phyloP scores from a whole-genome alignment of 306 rosid genomes.

The Casuarina glauca region DNA sequence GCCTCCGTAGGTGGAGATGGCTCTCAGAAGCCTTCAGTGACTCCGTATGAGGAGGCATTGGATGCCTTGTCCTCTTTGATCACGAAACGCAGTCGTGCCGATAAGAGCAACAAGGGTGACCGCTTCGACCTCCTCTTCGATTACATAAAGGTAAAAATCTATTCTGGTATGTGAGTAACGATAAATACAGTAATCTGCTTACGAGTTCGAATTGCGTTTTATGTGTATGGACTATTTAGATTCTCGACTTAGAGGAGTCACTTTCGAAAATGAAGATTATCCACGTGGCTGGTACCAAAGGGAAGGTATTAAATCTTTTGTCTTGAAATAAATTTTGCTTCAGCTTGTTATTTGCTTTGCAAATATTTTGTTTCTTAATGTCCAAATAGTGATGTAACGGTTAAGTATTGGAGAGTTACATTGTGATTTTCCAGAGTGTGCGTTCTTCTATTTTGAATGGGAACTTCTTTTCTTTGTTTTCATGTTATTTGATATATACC shows the following conservation, averaged over 20 bases:
- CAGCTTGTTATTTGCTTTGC: background rate
- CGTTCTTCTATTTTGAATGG: background rate
- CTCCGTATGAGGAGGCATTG: slow-evolving; percentile 76
- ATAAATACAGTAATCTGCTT: slow-evolving; percentile 13
- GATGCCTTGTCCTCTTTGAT: slow-evolving; percentile 81
- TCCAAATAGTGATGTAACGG: background rate
- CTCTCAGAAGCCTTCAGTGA: slow-evolving; percentile 33
- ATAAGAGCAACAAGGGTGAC: slow-evolving; percentile 68
- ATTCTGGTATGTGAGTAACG: slow-evolving; percentile 16
- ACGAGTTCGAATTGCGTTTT: background rate
- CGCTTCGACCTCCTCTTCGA: slow-evolving; percentile 62
- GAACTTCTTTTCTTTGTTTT: background rate
- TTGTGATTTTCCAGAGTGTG: background rate
- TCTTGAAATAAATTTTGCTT: background rate
- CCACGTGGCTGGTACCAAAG: slow-evolving; percentile 98
- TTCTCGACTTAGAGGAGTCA: slow-evolving; percentile 83
- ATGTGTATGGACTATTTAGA: slow-evolving; percentile 35
- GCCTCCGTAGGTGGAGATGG: slow-evolving; percentile 40
- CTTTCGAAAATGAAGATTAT: slow-evolving; percentile 79
- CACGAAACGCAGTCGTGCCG: slow-evolving; percentile 77
- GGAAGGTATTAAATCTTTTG: slow-evolving; percentile 61
- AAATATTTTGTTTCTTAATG: background rate
- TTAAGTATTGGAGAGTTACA: background rate
- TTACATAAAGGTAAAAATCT: slow-evolving; percentile 56
- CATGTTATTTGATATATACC: background rate